Evolutionary conservation across 495 filamentous ascomycete genomes (phyloP), one percentile per base, ranked within the genome.

Genomic region (Schizothecium vesticola): DNA sequence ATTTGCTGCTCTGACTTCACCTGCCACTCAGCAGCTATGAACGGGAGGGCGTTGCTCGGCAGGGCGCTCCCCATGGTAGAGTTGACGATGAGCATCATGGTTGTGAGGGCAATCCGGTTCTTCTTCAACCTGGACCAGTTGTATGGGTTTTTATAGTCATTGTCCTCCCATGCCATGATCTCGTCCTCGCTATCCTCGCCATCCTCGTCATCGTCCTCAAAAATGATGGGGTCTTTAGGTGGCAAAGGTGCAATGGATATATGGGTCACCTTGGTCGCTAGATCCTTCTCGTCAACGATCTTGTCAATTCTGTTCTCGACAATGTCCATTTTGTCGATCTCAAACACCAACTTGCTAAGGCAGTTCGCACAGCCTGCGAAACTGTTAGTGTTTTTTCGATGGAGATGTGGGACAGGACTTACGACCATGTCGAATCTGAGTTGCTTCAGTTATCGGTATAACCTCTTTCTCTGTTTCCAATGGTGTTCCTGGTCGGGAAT

Each of bases 41-140:
- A 84, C 5, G 80, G 81, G 56, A 86, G 86, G 56, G 86, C 86
- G 71, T 86, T 89, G 66, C 86, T 86, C 2, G 90, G 88, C 19
- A 94, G 77, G 0, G 88, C 84, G 29, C 86, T 89, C 3, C 87
- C 87, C 72, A 93, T 85, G n/a, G 91, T 92, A 36, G 85, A 88
- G 77, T 93, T 93, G 73, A 91, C 75, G 57, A 93, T 90, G 29
- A 86, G 80, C 69, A 87, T 74, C 77, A 91, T 87, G 63, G 84
- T 83, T 1, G 84, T 81, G 16, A 85, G 62, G 3, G 90, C 73
- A 16, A 90, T 82, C 61, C 80, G 81, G 12, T 80, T 70, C 69
- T 92, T 93, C 73, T 82, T 87, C 57, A 69, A 68, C 82, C 86
- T 31, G 2, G 82, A 79, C 85, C 84, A 88, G 71, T 87, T 87